Evolutionary conservation across 83 land plant species (phyloP).

Genomic region (Diphasiastrum complanatum): DNA sequence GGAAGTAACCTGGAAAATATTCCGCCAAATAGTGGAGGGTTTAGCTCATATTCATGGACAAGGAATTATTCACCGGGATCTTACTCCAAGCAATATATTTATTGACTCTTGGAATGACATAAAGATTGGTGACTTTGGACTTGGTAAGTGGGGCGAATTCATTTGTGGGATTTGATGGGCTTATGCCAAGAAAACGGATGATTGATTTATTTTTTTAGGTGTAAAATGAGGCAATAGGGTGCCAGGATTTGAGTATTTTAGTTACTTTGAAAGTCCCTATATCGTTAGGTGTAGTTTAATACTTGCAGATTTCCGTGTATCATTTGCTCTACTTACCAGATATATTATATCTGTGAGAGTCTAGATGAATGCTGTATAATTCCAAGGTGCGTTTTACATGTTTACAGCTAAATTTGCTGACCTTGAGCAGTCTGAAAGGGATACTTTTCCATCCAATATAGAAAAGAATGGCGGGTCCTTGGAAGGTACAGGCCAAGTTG

Average conservation of each 20-base stretch:
- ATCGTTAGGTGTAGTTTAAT: no score
- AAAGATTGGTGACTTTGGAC: constrained; percentile 99
- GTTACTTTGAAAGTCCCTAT: no score
- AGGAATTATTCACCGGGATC: constrained; percentile 94
- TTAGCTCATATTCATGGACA: constrained; percentile 93
- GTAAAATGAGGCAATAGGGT: no score
- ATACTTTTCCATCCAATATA: constrained; percentile 31
- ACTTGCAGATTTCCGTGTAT: no score
- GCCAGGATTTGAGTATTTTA: no score
- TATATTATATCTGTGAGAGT: no score
- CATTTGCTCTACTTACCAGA: no score
- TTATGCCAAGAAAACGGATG: no score
- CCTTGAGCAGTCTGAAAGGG: constrained; percentile 80
- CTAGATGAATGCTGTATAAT: no score
- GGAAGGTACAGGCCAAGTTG: constrained; percentile 97
- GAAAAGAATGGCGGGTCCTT: constrained; percentile 59
- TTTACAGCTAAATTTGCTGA: constrained; percentile 83
- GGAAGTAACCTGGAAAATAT: constrained; percentile 66
- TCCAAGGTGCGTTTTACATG: neutral
- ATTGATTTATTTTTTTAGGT: no score
- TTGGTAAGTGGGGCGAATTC: no score
- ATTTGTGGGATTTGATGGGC: no score
- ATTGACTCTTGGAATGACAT: constrained; percentile 85
- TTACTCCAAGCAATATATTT: constrained; percentile 93
- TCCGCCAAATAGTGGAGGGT: constrained; percentile 96